phyloP scores from a whole-genome alignment of 495 filamentous ascomycete genomes.

The Melanomma pulvis-pyrius region DNA sequence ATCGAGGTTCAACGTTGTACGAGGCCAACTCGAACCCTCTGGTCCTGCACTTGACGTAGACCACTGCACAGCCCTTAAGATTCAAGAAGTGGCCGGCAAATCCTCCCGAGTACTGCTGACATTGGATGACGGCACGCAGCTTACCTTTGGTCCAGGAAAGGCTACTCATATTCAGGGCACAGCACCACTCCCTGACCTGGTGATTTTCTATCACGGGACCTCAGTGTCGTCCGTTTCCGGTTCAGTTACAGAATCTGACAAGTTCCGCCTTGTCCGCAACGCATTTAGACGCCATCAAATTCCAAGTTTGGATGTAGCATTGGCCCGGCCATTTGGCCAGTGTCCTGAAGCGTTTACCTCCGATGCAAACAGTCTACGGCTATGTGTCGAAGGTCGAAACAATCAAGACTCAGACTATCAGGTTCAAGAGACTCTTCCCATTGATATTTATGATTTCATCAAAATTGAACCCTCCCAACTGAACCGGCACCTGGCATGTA shows the following conservation, averaged over 20 bases:
- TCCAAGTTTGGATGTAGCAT: constrained; percentile 22
- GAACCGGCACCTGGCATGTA: constrained; percentile 34
- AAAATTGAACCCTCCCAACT: constrained; percentile 31
- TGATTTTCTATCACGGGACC: constrained; percentile 25
- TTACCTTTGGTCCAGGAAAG: constrained; percentile 10
- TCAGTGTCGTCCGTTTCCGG: neutral
- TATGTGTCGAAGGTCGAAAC: constrained; percentile 31
- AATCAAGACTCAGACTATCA: constrained; percentile 3
- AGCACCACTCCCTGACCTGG: constrained; percentile 29
- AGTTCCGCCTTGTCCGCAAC: constrained; percentile 19
- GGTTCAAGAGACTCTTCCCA: constrained; percentile 24
- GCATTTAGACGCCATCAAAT: constrained; percentile 17
- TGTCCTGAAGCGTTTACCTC: constrained; percentile 18
- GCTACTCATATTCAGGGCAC: neutral
- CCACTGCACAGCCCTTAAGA: constrained; percentile 21
- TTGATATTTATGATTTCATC: constrained; percentile 30
- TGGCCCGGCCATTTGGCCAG: constrained; percentile 19
- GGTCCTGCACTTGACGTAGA: constrained; percentile 27
- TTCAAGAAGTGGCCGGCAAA: neutral
- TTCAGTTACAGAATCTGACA: neutral
- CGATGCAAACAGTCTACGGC: constrained; percentile 18
- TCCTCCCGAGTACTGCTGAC: neutral
- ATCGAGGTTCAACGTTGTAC: constrained; percentile 32
- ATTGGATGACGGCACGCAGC: constrained; percentile 21
- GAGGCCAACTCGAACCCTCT: constrained; percentile 26